Base-by-base conservation (phyloP, 179 eudicot species). In the Silene noctiflora region DNA sequence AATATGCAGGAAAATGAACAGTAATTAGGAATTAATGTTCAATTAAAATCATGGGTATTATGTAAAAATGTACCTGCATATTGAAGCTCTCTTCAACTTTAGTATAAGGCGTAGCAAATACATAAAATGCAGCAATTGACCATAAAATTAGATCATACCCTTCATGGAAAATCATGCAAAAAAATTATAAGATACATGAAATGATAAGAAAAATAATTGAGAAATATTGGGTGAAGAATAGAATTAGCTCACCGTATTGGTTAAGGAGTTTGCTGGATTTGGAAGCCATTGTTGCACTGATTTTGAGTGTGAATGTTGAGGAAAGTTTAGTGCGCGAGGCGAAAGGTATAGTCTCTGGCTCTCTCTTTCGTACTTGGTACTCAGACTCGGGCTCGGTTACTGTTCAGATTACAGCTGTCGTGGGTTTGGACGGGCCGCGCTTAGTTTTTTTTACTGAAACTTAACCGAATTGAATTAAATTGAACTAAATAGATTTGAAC, bases 81-180 rank as follows among this genome's bases (percentile, higher is more conserved):
- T 95, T 95, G 81, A 95, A 95, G 87, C 99, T 93, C 75, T 95
- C 99, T 90, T 95, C 99, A 39, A 95, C 99, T 82, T 95, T 95
- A 12, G 99, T 95, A 76, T 86, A 95, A n/a, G 99, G 99, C n/a
- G 83, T 88, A 78, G 90, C 79, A 76, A 95, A 82, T 6, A 95
- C 92, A 78, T 93, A 95, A 71, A 95, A 90, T 68, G 96, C 91
- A 83, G 98, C 96, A 56, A 95, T 77, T 72, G 87, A 80, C 53
- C 98, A 97, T 86, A 93, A 77, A 81, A 93, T 77, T 77, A 93
- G 51, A 83, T 95, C 99, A 77, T 90, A 95, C 72, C 97, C 99
- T 95, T 77, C 24, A 79, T 33, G 48, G 1, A 76, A 29, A 71
- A n/a, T 56, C 0, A 66, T 21, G 68, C 13, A 19, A 44, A 73